phyloP scores from a whole-genome alignment of 768 basidiomycete genomes.

The Mycena vitilis region DNA sequence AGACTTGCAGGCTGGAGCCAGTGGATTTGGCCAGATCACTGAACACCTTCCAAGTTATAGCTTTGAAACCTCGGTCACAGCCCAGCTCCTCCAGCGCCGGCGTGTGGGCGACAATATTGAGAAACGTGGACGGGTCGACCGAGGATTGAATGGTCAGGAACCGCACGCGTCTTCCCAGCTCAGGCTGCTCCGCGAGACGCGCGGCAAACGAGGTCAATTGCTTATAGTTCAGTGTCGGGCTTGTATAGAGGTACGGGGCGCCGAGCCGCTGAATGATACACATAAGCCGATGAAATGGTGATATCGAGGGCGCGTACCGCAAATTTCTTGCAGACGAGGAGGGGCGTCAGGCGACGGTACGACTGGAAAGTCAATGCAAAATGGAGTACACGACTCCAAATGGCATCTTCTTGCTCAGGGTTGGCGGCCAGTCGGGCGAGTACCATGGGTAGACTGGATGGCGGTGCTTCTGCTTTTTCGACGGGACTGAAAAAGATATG shows the following conservation, averaged over 20 bases:
- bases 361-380: not conserved
- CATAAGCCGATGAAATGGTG: too few species aligned
- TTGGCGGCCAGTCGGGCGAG: constrained; percentile 11
- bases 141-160: not conserved
- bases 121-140: not conserved
- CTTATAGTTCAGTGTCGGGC: not conserved
- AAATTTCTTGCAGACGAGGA: constrained; percentile 21
- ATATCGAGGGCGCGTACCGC: not conserved
- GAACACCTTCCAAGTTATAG: not conserved
- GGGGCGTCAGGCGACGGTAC: not conserved
- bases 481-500: not conserved
- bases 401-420: constrained; percentile 6
- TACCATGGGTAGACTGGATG: not conserved
- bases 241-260: constrained; percentile 13
- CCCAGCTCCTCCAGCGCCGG: not conserved
- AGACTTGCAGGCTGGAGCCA: constrained; percentile 1
- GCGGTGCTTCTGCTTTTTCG: not conserved
- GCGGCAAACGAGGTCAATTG: not conserved
- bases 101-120: not conserved
- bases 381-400: constrained; percentile 20
- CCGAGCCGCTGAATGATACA: constrained; percentile 6
- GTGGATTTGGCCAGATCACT: not conserved
- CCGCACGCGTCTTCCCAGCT: constrained; percentile 6
- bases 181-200: not conserved
- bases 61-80: not conserved